These are phyloP conservation scores for Geranium incanum DNA, from an alignment of 441 rosid genomes.

Conservation along the genomic window DNA sequence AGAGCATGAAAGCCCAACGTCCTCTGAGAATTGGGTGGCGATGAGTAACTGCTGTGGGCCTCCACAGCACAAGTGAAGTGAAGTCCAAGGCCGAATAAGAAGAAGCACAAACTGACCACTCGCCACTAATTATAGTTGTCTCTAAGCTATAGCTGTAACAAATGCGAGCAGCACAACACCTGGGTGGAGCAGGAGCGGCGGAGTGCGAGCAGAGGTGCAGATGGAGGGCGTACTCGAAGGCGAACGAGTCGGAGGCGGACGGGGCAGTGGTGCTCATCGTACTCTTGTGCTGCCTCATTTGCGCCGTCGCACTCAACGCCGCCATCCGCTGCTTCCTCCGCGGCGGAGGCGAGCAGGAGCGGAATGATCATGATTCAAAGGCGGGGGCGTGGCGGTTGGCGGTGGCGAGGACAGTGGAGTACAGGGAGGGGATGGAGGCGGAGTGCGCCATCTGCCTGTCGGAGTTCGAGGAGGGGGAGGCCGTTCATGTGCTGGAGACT, in stretches of 20 bases:
- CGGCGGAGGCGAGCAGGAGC: slow-evolving; percentile 32
- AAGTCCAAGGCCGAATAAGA: no score
- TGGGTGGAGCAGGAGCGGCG: no score
- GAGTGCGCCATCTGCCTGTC: slow-evolving; percentile 78
- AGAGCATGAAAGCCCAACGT: no score
- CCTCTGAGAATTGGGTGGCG: no score
- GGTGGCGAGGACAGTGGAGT: slow-evolving; percentile 36
- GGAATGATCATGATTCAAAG: neutral
- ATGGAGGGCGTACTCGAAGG: slow-evolving; percentile 41
- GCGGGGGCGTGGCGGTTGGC: slow-evolving; percentile 20
- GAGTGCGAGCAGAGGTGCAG: slow-evolving; percentile 20
- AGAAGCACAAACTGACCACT: no score
- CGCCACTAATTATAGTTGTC: no score
- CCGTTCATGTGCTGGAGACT: slow-evolving; percentile 47
- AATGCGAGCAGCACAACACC: no score
- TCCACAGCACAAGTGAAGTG: no score
- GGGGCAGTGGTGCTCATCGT: slow-evolving; percentile 42
- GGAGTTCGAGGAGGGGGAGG: slow-evolving; percentile 65
- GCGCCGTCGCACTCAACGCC: slow-evolving; percentile 48
- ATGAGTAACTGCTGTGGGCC: no score
- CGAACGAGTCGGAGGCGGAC: slow-evolving; percentile 48
- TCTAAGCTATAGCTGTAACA: no score
- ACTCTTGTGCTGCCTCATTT: slow-evolving; percentile 53
- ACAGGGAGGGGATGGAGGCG: slow-evolving; percentile 42
- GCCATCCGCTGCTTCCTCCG: slow-evolving; percentile 54